Conservation (phyloP, 116 monocot genomes). For the Phalaenopsis hybrid region DNA sequence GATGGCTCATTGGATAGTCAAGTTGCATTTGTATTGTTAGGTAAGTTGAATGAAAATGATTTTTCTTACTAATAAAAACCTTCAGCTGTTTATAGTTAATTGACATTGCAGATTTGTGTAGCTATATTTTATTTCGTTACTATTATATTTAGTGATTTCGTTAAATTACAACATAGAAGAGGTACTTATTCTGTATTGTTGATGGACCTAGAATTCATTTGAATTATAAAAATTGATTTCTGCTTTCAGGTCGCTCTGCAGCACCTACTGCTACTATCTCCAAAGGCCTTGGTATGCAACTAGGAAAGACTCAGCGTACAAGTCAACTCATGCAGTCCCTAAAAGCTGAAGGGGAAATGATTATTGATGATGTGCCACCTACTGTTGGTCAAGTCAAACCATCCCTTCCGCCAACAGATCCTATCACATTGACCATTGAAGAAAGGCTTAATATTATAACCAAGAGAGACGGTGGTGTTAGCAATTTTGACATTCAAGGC, state of each 20-base stretch:
- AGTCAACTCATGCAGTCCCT: constrained; percentile 90
- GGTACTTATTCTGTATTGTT: neutral
- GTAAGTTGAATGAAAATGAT: too few species aligned
- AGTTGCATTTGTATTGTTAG: too few species aligned
- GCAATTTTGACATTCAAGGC: constrained; percentile 91
- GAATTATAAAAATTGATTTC: neutral
- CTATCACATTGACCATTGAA: constrained; percentile 83
- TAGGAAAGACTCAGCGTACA: constrained; percentile 80
- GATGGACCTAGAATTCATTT: neutral
- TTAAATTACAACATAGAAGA: neutral
- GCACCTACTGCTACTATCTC: constrained; percentile 76
- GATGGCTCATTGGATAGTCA: too few species aligned
- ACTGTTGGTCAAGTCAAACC: constrained; percentile 40
- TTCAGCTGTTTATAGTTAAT: too few species aligned
- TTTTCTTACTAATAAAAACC: too few species aligned
- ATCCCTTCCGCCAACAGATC: constrained; percentile 65
- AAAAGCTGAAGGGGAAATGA: constrained; percentile 97
- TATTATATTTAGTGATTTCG: neutral
- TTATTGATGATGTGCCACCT: constrained; percentile 78
- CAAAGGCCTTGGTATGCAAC: constrained; percentile 92
- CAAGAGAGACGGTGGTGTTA: constrained; percentile 86
- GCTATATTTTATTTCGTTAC: neutral
- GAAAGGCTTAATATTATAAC: constrained; percentile 72
- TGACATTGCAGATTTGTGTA: too few species aligned
- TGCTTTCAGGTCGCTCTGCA: constrained; percentile 53